Base-by-base conservation (phyloP, 1,284 basidiomycete genomes). In the Puccinia horiana region DNA sequence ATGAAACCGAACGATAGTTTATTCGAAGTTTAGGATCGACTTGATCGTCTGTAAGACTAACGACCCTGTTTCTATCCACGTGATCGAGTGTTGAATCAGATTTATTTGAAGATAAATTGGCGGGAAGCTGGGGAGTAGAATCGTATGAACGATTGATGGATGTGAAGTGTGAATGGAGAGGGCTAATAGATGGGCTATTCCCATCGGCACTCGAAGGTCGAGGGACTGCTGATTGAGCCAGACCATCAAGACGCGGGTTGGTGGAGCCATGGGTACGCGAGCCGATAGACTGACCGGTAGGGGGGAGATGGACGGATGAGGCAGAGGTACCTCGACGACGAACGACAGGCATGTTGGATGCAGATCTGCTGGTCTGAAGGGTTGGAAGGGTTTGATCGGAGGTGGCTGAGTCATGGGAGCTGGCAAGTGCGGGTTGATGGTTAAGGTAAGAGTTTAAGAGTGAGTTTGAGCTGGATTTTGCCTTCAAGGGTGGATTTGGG, bases 51-150 rank as follows among this genome's bases (percentile, higher is more conserved):
- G 29, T 73, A 16, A 26, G 69, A 8, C 1, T 26, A n/a, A 47
- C n/a, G n/a, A 40, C 8, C 47, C 52, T 49, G 29, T 73, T 54
- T 35, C 26, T 73, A n/a, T 35, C 47, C 44, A 54, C 23, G 14
- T 9, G 20, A 2, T 16, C 5, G 35, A 4, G 35, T 49, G 4
- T 29, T 5, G n/a, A 52, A 9, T 42, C 29, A 23, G 52, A 2
- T 54, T 73, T 49, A n/a, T 2, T 35, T 26, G 40, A 6, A n/a
- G 74, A 76, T 20, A 3, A 14, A 26, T 76, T 61, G 54, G 54
- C 20, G 26, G 65, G 65, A n/a, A 72, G 65, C 35, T 70, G 52
- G 73, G 77, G 77, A 23, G 77, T 72, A 18, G 77, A 80, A 5
- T 72, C 67, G 29, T 56, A 61, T 11, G 67, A 80, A 26, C 56